Percentiles rank a stretch among this genome's conserved stretches.
Conservation (phyloP, 306 rosid genomes). For the Gastrolobium bilobum region DNA sequence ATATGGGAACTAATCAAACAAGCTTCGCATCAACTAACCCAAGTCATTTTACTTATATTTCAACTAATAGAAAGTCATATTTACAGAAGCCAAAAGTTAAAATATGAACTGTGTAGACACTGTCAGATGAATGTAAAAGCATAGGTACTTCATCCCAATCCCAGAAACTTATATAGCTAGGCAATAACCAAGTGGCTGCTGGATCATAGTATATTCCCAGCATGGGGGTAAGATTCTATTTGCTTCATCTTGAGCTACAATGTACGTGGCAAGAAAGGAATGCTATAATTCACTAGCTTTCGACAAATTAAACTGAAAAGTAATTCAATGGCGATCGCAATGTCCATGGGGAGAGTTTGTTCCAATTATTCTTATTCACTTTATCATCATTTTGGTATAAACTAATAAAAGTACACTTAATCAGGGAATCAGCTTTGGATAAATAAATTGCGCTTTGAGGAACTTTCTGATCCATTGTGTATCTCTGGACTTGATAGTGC, state of each 20-base stretch:
- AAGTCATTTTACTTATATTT: not conserved
- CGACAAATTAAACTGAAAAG: not conserved
- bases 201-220: conserved; percentile 36
- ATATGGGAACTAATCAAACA: conserved; percentile 12
- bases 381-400: conserved; percentile 23
- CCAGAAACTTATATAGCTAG: not conserved
- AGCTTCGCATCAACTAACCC: not conserved
- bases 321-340: conserved; percentile 26
- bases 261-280: conserved; percentile 29
- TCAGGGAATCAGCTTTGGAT: conserved; percentile 22
- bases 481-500: not conserved
- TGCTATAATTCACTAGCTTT: conserved; percentile 26
- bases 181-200: conserved; percentile 41
- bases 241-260: conserved; percentile 5
- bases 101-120: not conserved
- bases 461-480: conserved; percentile 7
- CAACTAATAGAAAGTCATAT: not conserved
- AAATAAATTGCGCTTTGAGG: conserved; percentile 46
- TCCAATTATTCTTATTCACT: conserved; percentile 6
- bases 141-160: not conserved
- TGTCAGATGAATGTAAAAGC: not conserved
- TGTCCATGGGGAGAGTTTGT: conserved; percentile 22
- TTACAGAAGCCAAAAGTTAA: too few relatives aligned
- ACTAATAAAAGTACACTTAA: not conserved
- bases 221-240: conserved; percentile 35